These are phyloP conservation scores for Floccularia luteovirens DNA, from an alignment of 768 basidiomycete genomes.

Conservation along the genomic window DNA sequence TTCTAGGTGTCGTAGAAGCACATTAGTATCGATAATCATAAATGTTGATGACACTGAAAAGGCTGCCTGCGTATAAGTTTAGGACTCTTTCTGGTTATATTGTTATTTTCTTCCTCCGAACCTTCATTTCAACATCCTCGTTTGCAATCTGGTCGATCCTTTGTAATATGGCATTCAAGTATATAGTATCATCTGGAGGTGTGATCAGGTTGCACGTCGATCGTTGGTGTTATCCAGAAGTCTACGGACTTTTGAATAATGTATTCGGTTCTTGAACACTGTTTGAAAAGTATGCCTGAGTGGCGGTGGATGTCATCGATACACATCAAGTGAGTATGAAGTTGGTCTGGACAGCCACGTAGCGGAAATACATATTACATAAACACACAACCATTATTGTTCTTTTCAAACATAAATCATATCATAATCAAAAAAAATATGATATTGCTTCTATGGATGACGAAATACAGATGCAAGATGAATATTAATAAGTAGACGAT, in stretches of 20 bases:
- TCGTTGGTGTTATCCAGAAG: no score
- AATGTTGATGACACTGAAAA: slow-evolving; percentile 32
- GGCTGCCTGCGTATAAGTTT: slow-evolving; percentile 25
- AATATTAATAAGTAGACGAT: slow-evolving; percentile 1
- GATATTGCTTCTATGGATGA: slow-evolving; percentile 11
- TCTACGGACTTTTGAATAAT: no score
- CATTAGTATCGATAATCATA: slow-evolving; percentile 74
- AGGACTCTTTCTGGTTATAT: background rate
- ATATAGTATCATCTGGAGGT: slow-evolving; percentile 3
- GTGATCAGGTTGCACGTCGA: no score
- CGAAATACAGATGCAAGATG: background rate
- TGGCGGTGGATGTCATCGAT: no score
- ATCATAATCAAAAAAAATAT: slow-evolving; percentile 9
- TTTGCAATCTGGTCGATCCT: slow-evolving; percentile 50
- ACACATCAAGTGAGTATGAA: no score
- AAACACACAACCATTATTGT: no score
- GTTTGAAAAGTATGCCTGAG: no score
- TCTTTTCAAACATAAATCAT: no score
- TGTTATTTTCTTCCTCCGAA: slow-evolving; percentile 18
- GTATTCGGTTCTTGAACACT: no score
- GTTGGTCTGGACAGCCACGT: no score
- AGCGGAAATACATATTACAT: no score
- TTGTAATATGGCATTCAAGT: slow-evolving; percentile 35
- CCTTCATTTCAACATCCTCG: slow-evolving; percentile 71
- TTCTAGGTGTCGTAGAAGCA: slow-evolving; percentile 62